A percentile compares a stretch with the other conserved stretches of the same genome.
Conservation (phyloP, 495 filamentous ascomycete species). For the Margaritispora aquatica region DNA sequence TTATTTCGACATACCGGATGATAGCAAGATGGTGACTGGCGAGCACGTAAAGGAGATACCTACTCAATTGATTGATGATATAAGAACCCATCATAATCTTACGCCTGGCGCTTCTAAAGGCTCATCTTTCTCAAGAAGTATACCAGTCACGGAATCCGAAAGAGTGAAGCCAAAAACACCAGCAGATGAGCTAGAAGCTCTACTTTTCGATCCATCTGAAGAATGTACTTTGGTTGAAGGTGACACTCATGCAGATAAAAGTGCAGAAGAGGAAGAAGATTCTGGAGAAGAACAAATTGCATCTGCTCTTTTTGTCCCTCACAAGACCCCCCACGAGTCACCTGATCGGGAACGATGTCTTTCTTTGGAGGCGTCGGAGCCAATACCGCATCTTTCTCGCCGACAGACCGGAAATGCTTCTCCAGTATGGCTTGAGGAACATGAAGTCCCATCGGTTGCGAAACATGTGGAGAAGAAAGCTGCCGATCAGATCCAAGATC, state of each 20-base stretch:
- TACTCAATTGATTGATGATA: conserved; percentile 53
- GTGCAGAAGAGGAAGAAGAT: conserved; percentile 53
- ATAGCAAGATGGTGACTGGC: conserved; percentile 17
- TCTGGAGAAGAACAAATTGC: conserved; percentile 91
- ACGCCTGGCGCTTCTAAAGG: conserved; percentile 46
- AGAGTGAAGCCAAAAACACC: conserved; percentile 6
- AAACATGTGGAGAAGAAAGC: not conserved
- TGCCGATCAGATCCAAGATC: not conserved
- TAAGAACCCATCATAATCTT: conserved; percentile 50
- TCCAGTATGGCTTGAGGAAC: conserved; percentile 24
- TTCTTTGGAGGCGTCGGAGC: not conserved
- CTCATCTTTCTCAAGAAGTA: conserved; percentile 49
- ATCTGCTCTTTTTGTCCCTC: conserved; percentile 88
- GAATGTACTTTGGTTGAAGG: not conserved
- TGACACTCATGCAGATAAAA: conserved; percentile 8
- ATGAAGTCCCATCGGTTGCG: conserved; percentile 10
- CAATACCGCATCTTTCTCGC: not conserved
- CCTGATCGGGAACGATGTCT: conserved; percentile 7
- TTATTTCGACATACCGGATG: conserved; percentile 14
- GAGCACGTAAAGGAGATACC: conserved; percentile 30
- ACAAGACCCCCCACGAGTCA: conserved; percentile 57
- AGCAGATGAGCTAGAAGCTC: not conserved
- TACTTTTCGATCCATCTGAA: not conserved
- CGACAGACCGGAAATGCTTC: not conserved
- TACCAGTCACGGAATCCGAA: conserved; percentile 38